Evolutionary conservation across 2,329 filamentous ascomycete genomes (phyloP), one percentile per base, ranked within the genome.

Genomic region (Penicillium corylophilum): DNA sequence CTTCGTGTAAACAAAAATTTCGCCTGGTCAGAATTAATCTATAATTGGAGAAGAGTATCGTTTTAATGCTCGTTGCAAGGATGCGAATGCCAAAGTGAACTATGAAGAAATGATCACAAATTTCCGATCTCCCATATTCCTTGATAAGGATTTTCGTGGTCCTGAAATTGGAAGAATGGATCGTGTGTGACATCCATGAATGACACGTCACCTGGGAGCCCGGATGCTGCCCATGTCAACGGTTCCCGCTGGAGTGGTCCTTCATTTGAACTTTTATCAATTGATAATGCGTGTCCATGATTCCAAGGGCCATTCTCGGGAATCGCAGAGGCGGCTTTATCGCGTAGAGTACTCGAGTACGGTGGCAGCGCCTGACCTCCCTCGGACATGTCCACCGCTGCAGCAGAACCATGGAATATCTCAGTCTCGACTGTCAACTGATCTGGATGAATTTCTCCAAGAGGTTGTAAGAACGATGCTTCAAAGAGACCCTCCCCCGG

Each of bases 51-150:
- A 35, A 2, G 15, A 35, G 16, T 8, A n/a, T n/a, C 31, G 3
- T 2, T 35, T 35, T 9, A 16, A 9, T 7, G 31, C n/a, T 35
- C 31, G 31, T n/a, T 9, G 15, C 10, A 35, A 35, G 0, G 9
- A 31, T n/a, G 1, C 16, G 15, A 33, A 35, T 8, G n/a, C 15
- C n/a, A 18, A 15, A n/a, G 8, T 5, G 38, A 18, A 38, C 8
- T 12, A 22, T 13, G 24, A n/a, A 33, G 6, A 6, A 15, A 9
- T 15, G 12, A 24, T 53, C 53, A 65, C 43, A 67, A 42, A 50
- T 66, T 69, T 22, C 65, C 66, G 29, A 65, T 56, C 16, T 69
- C 64, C 64, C 64, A 67, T 22, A 64, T 50, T 5, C 65, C 64
- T 29, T 52, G 26, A 52, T 63, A 65, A 12, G 64, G 62, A 42